phyloP scores from a whole-genome alignment of 768 basidiomycete species.

The Phylloporus sp. region DNA sequence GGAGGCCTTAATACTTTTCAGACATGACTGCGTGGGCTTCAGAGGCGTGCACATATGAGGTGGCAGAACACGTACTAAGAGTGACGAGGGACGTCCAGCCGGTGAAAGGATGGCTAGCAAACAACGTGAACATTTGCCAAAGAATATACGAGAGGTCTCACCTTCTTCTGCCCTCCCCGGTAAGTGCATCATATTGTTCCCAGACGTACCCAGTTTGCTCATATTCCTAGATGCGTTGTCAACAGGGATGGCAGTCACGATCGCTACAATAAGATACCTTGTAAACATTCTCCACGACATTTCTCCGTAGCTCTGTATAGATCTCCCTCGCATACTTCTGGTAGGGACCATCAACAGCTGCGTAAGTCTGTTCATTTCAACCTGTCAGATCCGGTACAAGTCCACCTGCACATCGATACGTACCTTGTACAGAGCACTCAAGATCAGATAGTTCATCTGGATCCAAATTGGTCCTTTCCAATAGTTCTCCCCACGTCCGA shows the following conservation, averaged over 20 bases:
- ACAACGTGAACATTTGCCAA: slow-evolving; percentile 4
- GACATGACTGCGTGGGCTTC: slow-evolving; percentile 47
- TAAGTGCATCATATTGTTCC: slow-evolving; percentile 91
- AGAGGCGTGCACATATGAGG: neutral
- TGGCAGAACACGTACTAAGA: slow-evolving; percentile 57
- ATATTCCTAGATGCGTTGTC: slow-evolving; percentile 59
- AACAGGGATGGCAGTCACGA: neutral
- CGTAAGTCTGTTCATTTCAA: slow-evolving; percentile 59
- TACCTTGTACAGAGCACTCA: slow-evolving; percentile 76
- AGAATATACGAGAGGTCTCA: slow-evolving; percentile 29
- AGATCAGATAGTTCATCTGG: slow-evolving; percentile 92
- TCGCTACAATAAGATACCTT: slow-evolving; percentile 38
- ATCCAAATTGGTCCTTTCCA: slow-evolving; percentile 98
- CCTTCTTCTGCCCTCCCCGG: slow-evolving; percentile 84
- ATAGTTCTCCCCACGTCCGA: slow-evolving; percentile 91
- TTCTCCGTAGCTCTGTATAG: slow-evolving; percentile 73
- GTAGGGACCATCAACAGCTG: slow-evolving; percentile 72
- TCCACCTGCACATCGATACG: neutral
- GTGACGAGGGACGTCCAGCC: slow-evolving; percentile 93
- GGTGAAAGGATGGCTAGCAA: slow-evolving; percentile 84
- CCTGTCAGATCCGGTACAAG: neutral
- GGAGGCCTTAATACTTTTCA: slow-evolving; percentile 51
- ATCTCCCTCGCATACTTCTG: slow-evolving; percentile 70
- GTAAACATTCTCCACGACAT: slow-evolving; percentile 81
- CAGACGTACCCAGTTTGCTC: slow-evolving; percentile 91